Conservation (phyloP, 164 flowering plant species). For the Nymphaea thermarum region DNA sequence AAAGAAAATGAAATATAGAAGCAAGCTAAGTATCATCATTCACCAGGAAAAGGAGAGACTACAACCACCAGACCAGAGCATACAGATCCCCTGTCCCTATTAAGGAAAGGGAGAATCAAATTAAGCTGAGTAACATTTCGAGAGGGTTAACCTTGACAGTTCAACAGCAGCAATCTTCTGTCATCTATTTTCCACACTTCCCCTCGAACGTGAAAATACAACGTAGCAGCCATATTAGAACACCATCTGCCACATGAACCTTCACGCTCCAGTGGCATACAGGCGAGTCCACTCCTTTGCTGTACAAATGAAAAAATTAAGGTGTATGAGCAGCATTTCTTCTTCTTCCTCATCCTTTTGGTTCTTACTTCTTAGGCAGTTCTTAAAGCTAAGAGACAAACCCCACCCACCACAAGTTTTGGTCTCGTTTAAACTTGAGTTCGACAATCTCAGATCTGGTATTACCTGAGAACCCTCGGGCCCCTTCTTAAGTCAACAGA, state of each 20-base stretch:
- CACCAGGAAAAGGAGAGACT: neutral
- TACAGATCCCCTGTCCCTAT: neutral
- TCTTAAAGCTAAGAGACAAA: too few species aligned
- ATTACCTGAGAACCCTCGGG: too few species aligned
- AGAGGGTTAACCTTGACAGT: neutral
- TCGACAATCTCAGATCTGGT: too few species aligned
- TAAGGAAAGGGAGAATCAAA: neutral
- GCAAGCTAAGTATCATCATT: neutral
- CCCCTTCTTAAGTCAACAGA: too few species aligned
- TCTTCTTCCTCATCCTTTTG: too few species aligned
- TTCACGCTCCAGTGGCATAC: conserved; percentile 85
- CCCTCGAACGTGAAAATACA: neutral
- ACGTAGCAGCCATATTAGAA: neutral
- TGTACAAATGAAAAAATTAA: conserved; percentile 20
- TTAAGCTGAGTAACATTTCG: neutral
- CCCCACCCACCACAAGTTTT: too few species aligned
- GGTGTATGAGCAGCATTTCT: too few species aligned
- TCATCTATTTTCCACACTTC: neutral
- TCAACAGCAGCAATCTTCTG: neutral
- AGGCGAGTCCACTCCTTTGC: conserved; percentile 93
- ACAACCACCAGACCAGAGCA: neutral
- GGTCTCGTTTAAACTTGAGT: too few species aligned
- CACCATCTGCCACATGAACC: neutral
- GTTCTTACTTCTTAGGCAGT: too few species aligned
- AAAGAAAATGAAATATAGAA: neutral